Base-by-base conservation (phyloP, 2,329 filamentous ascomycete species). In the Sarocladium kiliense region DNA sequence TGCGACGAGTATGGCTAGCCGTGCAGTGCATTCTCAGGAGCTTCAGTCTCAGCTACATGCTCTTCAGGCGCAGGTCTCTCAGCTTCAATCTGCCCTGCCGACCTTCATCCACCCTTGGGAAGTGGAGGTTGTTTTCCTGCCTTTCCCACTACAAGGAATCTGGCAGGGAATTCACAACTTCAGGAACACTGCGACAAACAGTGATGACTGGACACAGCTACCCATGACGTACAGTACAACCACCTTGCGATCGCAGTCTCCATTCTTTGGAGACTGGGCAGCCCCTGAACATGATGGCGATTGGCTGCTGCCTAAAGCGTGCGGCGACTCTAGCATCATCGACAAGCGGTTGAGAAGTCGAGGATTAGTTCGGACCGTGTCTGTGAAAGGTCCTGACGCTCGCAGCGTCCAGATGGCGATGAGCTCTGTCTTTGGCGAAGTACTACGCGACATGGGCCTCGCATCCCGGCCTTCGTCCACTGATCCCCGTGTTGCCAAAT, bases 261-360 rank as follows among this genome's bases (percentile, higher is more conserved):
- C 78, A 0, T 71, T 72, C 54, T 68, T 71, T 45, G 68, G 69
- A 21, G 78, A 79, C 50, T 82, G 78, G 77, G 67, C 69, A 5
- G 57, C 59, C 9, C 68, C 74, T 2, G 74, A 74, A 10, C 66
- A 68, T 49, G 74, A 77, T 25, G 76, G 76, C 16, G 82, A 84
- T 19, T 87, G 86, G 81, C 72, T 91, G 21, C 75, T 85, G 41
- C 83, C 88, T 1, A 85, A 84, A 61, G 88, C 87, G 1, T 91
- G 84, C 64, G 79, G 80, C 2, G 76, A 80, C 3, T 80, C 80
- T 32, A 82, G 83, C 47, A 69, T 81, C 14, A 78, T 88, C 34
- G 87, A 88, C 63, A 79, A 84, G 66, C 79, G 89, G n/a, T 76
- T 93, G n/a, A 79, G 78, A 58, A 92, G 88, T 64, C 81, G 88